phyloP scores from a whole-genome alignment of 148 eudicot species.

The Polygonum aviculare region DNA sequence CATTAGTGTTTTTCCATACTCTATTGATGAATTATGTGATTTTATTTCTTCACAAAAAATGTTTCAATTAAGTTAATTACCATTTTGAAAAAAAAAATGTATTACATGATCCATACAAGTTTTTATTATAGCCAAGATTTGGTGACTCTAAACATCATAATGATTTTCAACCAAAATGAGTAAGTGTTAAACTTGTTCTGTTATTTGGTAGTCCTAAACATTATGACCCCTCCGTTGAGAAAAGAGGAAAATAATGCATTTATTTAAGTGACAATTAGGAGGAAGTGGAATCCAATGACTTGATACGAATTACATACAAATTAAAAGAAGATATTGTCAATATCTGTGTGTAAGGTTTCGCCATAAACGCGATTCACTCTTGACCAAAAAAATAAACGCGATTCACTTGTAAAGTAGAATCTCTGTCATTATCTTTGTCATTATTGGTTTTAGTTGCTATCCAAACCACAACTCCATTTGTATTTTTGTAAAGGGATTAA shows the following conservation, averaged over 20 bases:
- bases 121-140: too few species aligned
- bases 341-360: not conserved
- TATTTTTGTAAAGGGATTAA: not conserved
- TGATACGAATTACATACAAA: not conserved
- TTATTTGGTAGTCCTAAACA: not conserved
- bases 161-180: not conserved
- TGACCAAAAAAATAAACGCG: too few species aligned
- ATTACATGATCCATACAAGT: too few species aligned
- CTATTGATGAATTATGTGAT: not conserved
- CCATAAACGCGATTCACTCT: not conserved
- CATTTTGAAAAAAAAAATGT: too few species aligned
- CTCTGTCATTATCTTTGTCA: slow-evolving; percentile 1
- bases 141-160: not conserved
- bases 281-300: slow-evolving; percentile 6
- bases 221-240: not conserved
- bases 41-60: not conserved
- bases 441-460: not conserved
- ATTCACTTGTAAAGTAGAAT: not conserved
- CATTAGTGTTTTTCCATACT: not conserved
- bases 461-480: not conserved
- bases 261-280: not conserved
- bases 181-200: not conserved
- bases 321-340: not conserved
- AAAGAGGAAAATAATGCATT: not conserved
- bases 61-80: too few species aligned